phyloP scores from a whole-genome alignment of 768 basidiomycete genomes.

The Rhizopogon roseolus region DNA sequence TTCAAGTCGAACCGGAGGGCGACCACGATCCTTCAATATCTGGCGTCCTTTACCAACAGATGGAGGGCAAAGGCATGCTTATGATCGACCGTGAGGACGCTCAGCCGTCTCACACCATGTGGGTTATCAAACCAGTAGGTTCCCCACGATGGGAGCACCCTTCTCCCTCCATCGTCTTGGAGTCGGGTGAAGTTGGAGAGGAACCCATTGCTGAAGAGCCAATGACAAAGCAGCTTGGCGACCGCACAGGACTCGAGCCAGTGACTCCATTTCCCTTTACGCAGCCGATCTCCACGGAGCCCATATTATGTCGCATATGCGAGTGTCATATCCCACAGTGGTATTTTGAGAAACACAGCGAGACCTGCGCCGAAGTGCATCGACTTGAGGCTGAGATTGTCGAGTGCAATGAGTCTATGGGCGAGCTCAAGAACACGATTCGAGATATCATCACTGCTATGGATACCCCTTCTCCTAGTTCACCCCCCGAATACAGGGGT shows the following conservation, averaged over 20 bases:
- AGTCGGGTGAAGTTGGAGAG: slow-evolving; percentile 37
- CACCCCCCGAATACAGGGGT: slow-evolving; percentile 79
- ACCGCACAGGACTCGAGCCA: slow-evolving; percentile 37
- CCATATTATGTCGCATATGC: slow-evolving; percentile 94
- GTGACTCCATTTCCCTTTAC: slow-evolving; percentile 71
- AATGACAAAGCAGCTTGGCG: slow-evolving; percentile 35
- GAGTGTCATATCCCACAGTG: slow-evolving; percentile 95
- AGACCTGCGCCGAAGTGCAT: slow-evolving; percentile 96
- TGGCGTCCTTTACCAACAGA: slow-evolving; percentile 63
- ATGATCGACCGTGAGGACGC: slow-evolving; percentile 91
- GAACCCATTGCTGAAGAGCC: slow-evolving; percentile 28
- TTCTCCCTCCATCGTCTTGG: slow-evolving; percentile 55
- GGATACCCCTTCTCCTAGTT: slow-evolving; percentile 66
- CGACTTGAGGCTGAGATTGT: slow-evolving; percentile 92
- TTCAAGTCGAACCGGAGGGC: slow-evolving; percentile 63
- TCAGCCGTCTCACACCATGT: slow-evolving; percentile 93
- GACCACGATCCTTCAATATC: slow-evolving; percentile 52
- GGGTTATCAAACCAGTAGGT: slow-evolving; percentile 86
- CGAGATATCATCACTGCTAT: slow-evolving; percentile 70
- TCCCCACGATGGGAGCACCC: slow-evolving; percentile 66
- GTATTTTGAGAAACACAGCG: slow-evolving; percentile 99
- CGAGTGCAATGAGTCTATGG: slow-evolving; percentile 90
- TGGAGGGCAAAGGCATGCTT: slow-evolving; percentile 99
- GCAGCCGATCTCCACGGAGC: slow-evolving; percentile 73
- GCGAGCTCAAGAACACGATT: slow-evolving; percentile 83